Evolutionary conservation across 1,139 yeast species (phyloP), one percentile per base, ranked within the genome.

Genomic region (Geotrichum armillariae): DNA sequence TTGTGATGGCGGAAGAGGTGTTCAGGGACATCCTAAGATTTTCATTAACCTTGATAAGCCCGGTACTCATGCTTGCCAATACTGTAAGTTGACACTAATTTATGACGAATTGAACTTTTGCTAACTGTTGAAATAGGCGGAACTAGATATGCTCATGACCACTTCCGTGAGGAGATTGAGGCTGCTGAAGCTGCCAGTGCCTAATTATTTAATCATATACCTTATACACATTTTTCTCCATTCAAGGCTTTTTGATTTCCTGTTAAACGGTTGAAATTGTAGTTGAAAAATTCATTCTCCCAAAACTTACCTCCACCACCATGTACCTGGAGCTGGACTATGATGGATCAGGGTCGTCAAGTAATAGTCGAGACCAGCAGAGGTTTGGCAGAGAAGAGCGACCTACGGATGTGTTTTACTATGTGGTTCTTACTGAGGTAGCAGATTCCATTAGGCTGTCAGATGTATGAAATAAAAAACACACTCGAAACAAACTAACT

Each of bases 11-110:
- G 87, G 88, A 60, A 81, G 76, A 62, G 89, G 88, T 20, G 78
- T 79, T 33, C 82, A 81, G 62, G 96, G 96, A 20, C 96, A 88
- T 66, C 96, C 96, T 46, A 85, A 84, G 69, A 81, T 88, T 34
- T 88, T 72, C 67, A 87, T 88, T 68, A 86, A 85, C 69, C 77
- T 87, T 64, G 95, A 87, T 66, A 82, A 80, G 65, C 84, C 89
- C 23, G 79, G 81, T 56, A 75, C 87, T 27, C 79, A 79, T 53
- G 75, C 86, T 27, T 87, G 95, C 70, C 86, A 87, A 11, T 88
- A 88, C 74, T 88, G 96, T 70, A 49, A 49, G 58, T 54, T 9
- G 4, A 32, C 35, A 7, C 5, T 7, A 5, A 14, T n/a, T 7
- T 18, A 5, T 25, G 37, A 11, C 22, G 11, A 7, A 22, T 12